Base-by-base conservation (phyloP, 106 monocot genomes). In the Dioscorea zingiberensis region DNA sequence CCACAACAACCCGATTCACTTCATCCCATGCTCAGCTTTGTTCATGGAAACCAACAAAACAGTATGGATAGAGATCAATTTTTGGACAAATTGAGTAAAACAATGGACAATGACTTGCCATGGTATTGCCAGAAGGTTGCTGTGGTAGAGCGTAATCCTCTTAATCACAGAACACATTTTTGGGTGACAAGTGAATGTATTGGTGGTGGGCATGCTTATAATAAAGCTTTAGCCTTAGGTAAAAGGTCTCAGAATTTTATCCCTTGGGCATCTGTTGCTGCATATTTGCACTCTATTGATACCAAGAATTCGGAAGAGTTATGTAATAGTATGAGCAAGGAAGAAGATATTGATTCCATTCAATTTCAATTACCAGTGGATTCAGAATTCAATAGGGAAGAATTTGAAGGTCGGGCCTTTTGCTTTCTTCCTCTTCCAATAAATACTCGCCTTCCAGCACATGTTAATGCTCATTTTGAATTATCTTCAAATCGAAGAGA, bases 391-490 rank as follows among this genome's bases (percentile, higher is more conserved):
- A 68, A 71, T 48, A 79, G 77, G 56, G 86, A 76, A 60, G 71
- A 73, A 12, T 62, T 98, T 63, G 73, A 75, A 46, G 93, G 98
- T 15, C 81, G 86, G 22, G 93, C 98, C 51, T 98, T 98, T 75
- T 93, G 93, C 71, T 98, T 98, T 74, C 79, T 98, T 59, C 98
- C 98, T 58, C 75, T 98, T 54, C 98, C 98, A 30, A 67, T 98
- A 47, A 74, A 19, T 74, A 98, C 98, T 69, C 78, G 86, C 46
- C 84, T 93, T 61, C 92, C 98, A 24, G 63, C 68, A 48, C 92
- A 98, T 78, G 58, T 93, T 27, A 98, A 98, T 70, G 98, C 98
- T 64, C 93, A 98, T 78, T 98, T 98, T 68, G 98, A 98, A 73
- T 76, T 98, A 73, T 98, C 98, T 59, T 86, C 93, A 16, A 98